A percentile compares a stretch with the other conserved stretches of the same genome.
phyloP scores from a whole-genome alignment of 192 early-diverging fungal genomes.

The Coemansia sp. region DNA sequence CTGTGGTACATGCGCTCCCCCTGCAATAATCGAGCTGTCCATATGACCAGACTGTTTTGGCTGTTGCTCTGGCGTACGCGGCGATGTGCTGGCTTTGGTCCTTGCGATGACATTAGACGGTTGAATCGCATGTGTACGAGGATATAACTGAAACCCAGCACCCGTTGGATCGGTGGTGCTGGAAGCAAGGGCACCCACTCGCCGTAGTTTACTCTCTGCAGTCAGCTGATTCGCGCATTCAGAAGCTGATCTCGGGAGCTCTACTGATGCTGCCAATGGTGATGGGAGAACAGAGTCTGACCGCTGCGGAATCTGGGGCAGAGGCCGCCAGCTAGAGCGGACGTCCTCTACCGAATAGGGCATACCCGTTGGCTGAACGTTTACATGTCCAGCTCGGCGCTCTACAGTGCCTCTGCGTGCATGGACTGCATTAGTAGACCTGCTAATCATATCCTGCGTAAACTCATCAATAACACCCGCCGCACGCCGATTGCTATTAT shows the following conservation, averaged over 20 bases:
- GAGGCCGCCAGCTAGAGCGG: conserved; percentile 5
- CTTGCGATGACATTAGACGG: background rate
- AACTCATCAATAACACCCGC: conserved; percentile 5
- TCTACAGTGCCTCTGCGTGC: conserved; percentile 30
- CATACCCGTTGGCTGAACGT: background rate
- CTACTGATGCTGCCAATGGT: background rate
- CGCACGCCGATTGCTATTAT: background rate
- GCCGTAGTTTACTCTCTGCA: background rate
- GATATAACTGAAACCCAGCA: conserved; percentile 23
- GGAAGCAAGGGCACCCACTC: background rate
- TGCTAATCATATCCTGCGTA: conserved; percentile 26
- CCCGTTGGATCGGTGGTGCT: conserved; percentile 1
- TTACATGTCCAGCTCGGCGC: conserved; percentile 18
- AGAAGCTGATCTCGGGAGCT: background rate
- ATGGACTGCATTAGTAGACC: conserved; percentile 31
- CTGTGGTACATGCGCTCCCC: background rate
- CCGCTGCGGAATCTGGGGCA: conserved; percentile 19
- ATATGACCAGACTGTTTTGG: background rate
- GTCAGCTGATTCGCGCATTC: background rate
- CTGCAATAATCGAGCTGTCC: background rate
- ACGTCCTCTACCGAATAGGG: background rate
- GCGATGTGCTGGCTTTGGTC: background rate
- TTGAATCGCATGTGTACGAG: conserved; percentile 7
- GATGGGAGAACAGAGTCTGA: background rate
- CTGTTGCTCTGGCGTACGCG: background rate